Conservation (phyloP, 345 rosid species). For the Brassica cretica region DNA sequence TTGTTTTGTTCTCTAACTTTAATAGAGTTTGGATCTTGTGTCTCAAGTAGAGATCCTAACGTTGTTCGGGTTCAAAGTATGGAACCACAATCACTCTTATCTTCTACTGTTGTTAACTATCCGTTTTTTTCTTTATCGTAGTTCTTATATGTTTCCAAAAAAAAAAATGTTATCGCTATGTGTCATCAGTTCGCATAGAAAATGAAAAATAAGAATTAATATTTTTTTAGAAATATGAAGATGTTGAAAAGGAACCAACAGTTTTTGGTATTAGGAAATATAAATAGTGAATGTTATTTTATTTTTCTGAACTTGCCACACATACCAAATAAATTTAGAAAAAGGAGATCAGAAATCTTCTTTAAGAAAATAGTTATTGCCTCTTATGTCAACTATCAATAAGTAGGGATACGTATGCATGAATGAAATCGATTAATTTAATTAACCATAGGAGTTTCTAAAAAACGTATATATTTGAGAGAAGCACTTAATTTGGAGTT, state of each 20-base stretch:
- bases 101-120: background rate
- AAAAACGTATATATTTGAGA: background rate
- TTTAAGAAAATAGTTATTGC: background rate
- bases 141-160: background rate
- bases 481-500: background rate
- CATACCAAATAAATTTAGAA: background rate
- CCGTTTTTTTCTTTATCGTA: background rate
- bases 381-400: conserved; percentile 18
- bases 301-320: background rate
- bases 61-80: too few relatives aligned
- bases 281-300: background rate
- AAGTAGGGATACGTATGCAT: conserved; percentile 22
- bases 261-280: background rate
- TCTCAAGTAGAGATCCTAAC: too few relatives aligned
- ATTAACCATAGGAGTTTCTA: background rate
- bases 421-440: conserved; percentile 25
- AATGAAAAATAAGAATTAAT: too few relatives aligned
- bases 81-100: too few relatives aligned
- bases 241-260: background rate
- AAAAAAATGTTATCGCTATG: background rate
- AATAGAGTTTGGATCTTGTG: too few relatives aligned
- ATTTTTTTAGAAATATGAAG: background rate
- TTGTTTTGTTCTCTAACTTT: too few relatives aligned
- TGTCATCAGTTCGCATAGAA: background rate
- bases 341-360: conserved; percentile 6